Percentiles rank a stretch among this genome's conserved stretches.
phyloP scores from a whole-genome alignment of 2,329 filamentous ascomycete genomes.

The Capronia americana region DNA sequence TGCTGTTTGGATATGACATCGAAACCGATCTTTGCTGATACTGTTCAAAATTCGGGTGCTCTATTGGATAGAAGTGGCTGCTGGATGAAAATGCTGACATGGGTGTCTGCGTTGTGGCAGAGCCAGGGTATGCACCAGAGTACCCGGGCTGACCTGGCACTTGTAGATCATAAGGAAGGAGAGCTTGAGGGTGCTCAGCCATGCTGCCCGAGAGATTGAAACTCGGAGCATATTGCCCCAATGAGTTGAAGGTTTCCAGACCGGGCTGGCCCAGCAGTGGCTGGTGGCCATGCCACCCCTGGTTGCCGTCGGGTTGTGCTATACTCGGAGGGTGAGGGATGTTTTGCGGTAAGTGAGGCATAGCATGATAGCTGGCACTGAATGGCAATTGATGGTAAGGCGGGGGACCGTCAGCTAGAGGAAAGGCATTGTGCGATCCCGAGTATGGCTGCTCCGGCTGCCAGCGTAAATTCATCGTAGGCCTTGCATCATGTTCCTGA shows the following conservation, averaged over 20 bases:
- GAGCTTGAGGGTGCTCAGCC: not conserved
- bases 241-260: not conserved
- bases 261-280: not conserved
- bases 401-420: slow-evolving; percentile 10
- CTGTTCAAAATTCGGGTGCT: slow-evolving; percentile 1
- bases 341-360: slow-evolving; percentile 5
- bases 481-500: slow-evolving; percentile 14
- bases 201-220: not conserved
- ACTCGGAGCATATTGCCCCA: not conserved
- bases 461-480: slow-evolving; percentile 19
- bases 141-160: slow-evolving; percentile 1
- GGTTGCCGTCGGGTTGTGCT: not conserved
- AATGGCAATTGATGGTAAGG: slow-evolving; percentile 25
- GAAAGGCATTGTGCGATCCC: slow-evolving; percentile 11
- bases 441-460: slow-evolving; percentile 18
- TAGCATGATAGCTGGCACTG: slow-evolving; percentile 28
- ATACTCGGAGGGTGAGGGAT: not conserved
- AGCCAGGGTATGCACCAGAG: not conserved
- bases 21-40: slow-evolving; percentile 13
- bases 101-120: not conserved
- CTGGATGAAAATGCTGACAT: slow-evolving; percentile 6
- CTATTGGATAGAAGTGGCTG: slow-evolving; percentile 7
- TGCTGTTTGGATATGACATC: slow-evolving; percentile 13
- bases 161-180: slow-evolving; percentile 15
- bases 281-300: slow-evolving; percentile 17